Base-by-base conservation (phyloP, 164 flowering plant genomes). In the Piper betle region DNA sequence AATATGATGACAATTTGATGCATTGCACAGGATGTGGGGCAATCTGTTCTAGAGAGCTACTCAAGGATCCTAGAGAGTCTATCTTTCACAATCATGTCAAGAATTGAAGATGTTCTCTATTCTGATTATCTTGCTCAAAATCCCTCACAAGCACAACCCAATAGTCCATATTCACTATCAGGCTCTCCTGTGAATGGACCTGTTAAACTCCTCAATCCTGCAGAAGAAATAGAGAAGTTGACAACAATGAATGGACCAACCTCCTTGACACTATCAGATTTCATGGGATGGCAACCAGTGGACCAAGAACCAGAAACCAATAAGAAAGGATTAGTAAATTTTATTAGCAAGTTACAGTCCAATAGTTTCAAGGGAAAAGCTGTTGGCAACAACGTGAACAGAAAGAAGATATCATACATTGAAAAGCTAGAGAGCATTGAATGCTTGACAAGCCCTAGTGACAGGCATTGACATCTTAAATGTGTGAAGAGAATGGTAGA, bases 11-110 rank as follows among this genome's bases (percentile, higher is more conserved):
- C 52, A 15, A 6, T 15, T 6, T 6, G 9, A 7, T 7, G 52
- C 7, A 53, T 38, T 64, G 37, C 61, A 58, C 82, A 91, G 97
- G 97, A 91, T 77, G 83, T 88, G 11, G 96, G 97, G 19, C 82
- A 84, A 38, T 75, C 97, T 12, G 64, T 88, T n/a, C n/a, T n/a
- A n/a, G n/a, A n/a, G n/a, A n/a, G n/a, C n/a, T n/a, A n/a, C n/a
- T n/a, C n/a, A n/a, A 84, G 97, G 72, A 71, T 91, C 60, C 72
- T 91, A 41, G 97, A 91, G 66, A 88, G 85, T 76, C 76, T 91
- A 73, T 96, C 97, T 4, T 80, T 37, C 72, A 81, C 81, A 9
- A 75, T 43, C 94, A 90, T n/a, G n/a, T n/a, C n/a, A n/a, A n/a
- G n/a, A n/a, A n/a, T n/a, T n/a, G n/a, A n/a, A n/a, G n/a, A n/a